Base-by-base conservation (phyloP, 2,329 filamentous ascomycete genomes). In the Aspergillus ibericus region DNA sequence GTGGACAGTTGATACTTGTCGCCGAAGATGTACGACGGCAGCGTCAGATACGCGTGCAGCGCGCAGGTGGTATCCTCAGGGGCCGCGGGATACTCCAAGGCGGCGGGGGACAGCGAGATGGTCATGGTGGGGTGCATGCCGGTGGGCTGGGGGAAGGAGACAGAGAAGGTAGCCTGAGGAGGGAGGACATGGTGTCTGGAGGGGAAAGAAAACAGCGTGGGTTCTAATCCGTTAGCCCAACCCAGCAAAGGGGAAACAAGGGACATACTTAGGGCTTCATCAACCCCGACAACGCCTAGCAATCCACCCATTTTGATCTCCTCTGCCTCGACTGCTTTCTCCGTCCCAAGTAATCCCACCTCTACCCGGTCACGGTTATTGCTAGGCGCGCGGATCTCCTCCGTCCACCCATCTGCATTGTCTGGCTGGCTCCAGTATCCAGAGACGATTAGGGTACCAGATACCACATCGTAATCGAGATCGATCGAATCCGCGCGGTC, bases 41-140 rank as follows among this genome's bases (percentile, higher is more conserved):
- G 84, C 0, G 91, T 96, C 25, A 96, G 78, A 74, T 96, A 91
- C 10, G 90, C 84, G 75, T 96, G 88, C 1, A 93, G 80, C 15
- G 83, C 83, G 75, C 93, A 97, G 29, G 80, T 77, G n/a, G 81
- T 77, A 44, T 83, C 81, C 1, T 66, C 58, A 0, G 76, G 73
- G 29, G 72, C 72, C 52, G 82, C 72, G 66, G 80, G 76, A 0
- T 83, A 83, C 15, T 83, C 76, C 20, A 79, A 71, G 22, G 77
- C 77, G 15, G 73, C 64, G 4, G 80, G 78, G 47, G 83, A 82
- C 35, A 97, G 78, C 2, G 78, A 81, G 53, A 96, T 81, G 66
- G 87, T 84, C 59, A 97, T 80, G 0, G 87, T 90, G 1, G 93
- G 93, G 75, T 97, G 93, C 9, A 97, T 82, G 8, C 93, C 93